These are phyloP conservation scores for Talaromyces verruculosus DNA, from an alignment of 2,329 filamentous ascomycete genomes.

Conservation along the genomic window DNA sequence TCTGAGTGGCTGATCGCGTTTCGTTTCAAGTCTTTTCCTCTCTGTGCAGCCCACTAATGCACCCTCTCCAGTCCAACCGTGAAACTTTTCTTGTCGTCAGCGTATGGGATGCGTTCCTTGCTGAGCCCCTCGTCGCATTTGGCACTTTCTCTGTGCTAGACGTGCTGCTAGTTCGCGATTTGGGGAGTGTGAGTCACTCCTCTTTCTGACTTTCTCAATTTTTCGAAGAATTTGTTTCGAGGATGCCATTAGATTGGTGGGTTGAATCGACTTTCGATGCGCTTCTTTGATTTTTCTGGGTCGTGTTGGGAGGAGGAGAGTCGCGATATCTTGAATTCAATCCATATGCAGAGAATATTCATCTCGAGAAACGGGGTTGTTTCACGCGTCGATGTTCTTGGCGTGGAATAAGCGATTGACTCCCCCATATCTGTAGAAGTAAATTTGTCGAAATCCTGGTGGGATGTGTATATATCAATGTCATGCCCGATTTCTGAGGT, in stretches of 20 bases:
- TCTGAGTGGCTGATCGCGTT: not conserved
- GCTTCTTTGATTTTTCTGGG: not conserved
- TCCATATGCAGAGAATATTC: not conserved
- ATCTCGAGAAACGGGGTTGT: not conserved
- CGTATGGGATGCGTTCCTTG: slow-evolving; percentile 4
- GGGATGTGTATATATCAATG: not conserved
- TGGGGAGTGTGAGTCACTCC: not conserved
- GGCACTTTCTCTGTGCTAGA: not conserved
- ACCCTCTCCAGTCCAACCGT: not conserved
- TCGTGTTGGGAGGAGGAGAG: not conserved
- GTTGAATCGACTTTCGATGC: not conserved
- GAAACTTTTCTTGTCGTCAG: not conserved
- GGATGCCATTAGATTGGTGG: not conserved
- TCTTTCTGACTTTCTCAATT: not conserved
- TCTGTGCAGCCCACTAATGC: not conserved
- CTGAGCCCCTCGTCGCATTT: not conserved
- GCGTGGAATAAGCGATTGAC: not conserved
- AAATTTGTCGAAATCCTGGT: not conserved
- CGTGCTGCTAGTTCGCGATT: not conserved
- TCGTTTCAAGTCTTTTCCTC: not conserved
- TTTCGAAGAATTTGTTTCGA: not conserved
- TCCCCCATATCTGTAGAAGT: not conserved
- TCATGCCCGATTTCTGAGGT: slow-evolving; percentile 9
- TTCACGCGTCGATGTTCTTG: slow-evolving; percentile 11
- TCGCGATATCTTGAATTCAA: not conserved